Evolutionary conservation across 371 early-diverging fungal genomes (phyloP), one percentile per base, ranked within the genome.

Genomic region (Actinomortierella wolfii): DNA sequence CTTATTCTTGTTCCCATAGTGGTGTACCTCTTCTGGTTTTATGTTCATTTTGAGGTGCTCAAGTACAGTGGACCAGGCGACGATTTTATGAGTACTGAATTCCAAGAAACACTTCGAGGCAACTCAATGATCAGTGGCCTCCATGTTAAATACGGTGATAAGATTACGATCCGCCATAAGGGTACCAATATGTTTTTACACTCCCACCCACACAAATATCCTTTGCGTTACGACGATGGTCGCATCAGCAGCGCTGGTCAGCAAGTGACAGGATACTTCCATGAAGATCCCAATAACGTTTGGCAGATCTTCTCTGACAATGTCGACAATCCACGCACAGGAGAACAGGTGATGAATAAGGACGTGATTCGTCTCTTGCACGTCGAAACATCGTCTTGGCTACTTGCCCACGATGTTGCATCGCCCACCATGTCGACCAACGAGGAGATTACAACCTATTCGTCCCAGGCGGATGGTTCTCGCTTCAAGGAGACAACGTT

Each of bases 331-430:
- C 56, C 67, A 21, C 66, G 55, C 46, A 45, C 48, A 28, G 73
- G 73, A 9, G 68, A 81, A 58, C 81, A 76, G 49, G 79, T 83
- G 14, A 75, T 76, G 13, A 46, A 84, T 66, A 85, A 84, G 9
- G 87, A 89, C 60, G 71, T 79, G 2, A 64, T 88, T 54, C 82
- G 83, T 2, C 78, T 88, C 1, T 81, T 85, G 50, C 89, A 89
- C 67, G 67, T 85, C 8, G 41, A 57, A 0, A 87, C 87, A 4
- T 67, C 79, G 20, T 82, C 87, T 0, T 85, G 84, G 62, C 80
- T 98, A 18, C 68, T 95, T 54, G 95, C 98, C 1, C 98, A 98
- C 75, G 99, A 98, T 71, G 99, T 98, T 18, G 99, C 99, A 4
- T 94, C 95, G 17, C 97, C 98, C n/a, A 73, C 94, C 56, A 93